phyloP scores from a whole-genome alignment of 1,139 yeast genomes.

The Yamadazyma friedrichii region DNA sequence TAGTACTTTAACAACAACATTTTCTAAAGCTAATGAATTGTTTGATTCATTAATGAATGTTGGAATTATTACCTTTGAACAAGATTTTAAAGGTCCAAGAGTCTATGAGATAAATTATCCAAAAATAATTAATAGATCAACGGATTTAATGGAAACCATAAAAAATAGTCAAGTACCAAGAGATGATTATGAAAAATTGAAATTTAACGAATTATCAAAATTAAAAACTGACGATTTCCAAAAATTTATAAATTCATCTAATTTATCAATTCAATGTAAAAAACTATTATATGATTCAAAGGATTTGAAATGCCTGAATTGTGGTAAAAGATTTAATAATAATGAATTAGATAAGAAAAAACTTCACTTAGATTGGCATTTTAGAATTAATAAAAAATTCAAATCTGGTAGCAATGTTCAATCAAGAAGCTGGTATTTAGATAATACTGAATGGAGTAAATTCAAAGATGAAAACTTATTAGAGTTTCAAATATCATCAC shows the following conservation, averaged over 20 bases:
- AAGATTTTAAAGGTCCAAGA: constrained; percentile 43
- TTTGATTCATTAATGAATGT: constrained; percentile 35
- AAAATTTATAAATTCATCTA: constrained; percentile 34
- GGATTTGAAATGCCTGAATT: constrained; percentile 81
- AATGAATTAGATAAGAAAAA: constrained; percentile 50
- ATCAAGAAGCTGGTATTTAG: constrained; percentile 81
- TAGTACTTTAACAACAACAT: too few relatives aligned
- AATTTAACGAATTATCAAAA: constrained; percentile 28
- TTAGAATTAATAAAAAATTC: constrained; percentile 80
- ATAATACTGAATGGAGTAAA: constrained; percentile 69
- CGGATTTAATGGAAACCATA: constrained; percentile 34
- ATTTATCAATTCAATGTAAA: constrained; percentile 25
- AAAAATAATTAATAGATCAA: constrained; percentile 19
- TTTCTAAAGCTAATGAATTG: constrained; percentile 20
- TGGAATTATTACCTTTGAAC: constrained; percentile 41
- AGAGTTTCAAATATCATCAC: constrained; percentile 28
- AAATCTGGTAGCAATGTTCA: constrained; percentile 50
- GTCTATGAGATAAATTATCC: constrained; percentile 39
- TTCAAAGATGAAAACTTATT: constrained; percentile 61
- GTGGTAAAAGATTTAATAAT: constrained; percentile 82
- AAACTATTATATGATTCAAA: constrained; percentile 55
- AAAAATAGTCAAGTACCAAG: constrained; percentile 23
- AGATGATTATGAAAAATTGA: constrained; percentile 32
- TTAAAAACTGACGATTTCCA: constrained; percentile 30
- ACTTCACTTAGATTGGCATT: constrained; percentile 92